Percentiles rank a stretch among this genome's conserved stretches.
Conservation (phyloP, 495 filamentous ascomycete genomes). For the Aspergillus campestris region DNA sequence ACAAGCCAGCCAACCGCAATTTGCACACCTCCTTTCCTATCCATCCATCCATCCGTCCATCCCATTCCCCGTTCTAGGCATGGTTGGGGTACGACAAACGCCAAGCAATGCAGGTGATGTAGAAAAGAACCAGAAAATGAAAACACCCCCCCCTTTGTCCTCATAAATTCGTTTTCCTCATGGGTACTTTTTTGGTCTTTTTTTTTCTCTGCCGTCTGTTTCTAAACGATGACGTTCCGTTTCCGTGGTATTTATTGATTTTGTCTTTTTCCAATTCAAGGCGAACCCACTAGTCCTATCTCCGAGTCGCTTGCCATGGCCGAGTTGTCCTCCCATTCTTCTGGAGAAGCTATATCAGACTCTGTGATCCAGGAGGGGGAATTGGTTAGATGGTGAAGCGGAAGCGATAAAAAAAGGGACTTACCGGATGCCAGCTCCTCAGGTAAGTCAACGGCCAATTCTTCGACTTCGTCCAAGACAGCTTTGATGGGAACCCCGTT, state of each 20-base stretch:
- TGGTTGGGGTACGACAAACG: too few species aligned
- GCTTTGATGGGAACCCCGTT: slow-evolving; percentile 13
- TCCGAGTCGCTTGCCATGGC: slow-evolving; percentile 37
- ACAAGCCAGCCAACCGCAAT: too few species aligned
- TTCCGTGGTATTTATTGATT: not conserved
- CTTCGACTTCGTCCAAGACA: slow-evolving; percentile 22
- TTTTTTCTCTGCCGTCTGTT: not conserved
- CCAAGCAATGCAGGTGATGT: too few species aligned
- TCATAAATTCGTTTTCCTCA: slow-evolving; percentile 24
- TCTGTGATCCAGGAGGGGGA: slow-evolving; percentile 16
- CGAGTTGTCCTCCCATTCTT: slow-evolving; percentile 41
- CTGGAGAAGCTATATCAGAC: slow-evolving; percentile 33
- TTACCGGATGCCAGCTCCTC: slow-evolving; percentile 38
- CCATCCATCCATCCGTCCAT: too few species aligned
- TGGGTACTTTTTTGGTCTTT: slow-evolving; percentile 17
- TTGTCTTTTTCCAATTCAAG: slow-evolving; percentile 8
- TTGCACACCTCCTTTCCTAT: too few species aligned
- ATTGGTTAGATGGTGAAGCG: slow-evolving; percentile 13
- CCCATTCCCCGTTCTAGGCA: too few species aligned
- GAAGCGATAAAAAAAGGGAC: slow-evolving; percentile 11
- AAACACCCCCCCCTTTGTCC: too few species aligned
- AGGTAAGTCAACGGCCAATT: slow-evolving; percentile 27
- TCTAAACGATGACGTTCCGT: not conserved
- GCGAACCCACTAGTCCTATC: slow-evolving; percentile 29
- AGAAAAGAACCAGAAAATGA: too few species aligned